A percentile compares a stretch with the other conserved stretches of the same genome.
phyloP scores from a whole-genome alignment of 2,329 filamentous ascomycete genomes.

The Clonostachys sp. region DNA sequence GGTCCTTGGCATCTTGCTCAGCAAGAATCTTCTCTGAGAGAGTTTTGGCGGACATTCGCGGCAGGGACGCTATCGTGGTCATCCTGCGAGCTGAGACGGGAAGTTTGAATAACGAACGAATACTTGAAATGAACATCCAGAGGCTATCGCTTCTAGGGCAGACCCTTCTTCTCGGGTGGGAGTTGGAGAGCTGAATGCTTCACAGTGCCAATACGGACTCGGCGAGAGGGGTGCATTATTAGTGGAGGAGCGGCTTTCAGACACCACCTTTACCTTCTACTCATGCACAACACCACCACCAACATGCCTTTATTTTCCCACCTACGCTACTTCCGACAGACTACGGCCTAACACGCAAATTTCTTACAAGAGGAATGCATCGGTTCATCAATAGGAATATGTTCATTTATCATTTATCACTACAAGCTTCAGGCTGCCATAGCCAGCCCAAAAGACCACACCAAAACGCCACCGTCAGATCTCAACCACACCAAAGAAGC shows the following conservation, averaged over 20 bases:
- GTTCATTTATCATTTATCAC: neutral
- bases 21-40: conserved; percentile 62
- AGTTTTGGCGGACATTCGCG: conserved; percentile 63
- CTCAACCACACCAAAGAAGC: neutral
- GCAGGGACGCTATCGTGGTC: conserved; percentile 57
- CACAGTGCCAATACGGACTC: no score
- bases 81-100: conserved; percentile 20
- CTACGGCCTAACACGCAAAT: no score
- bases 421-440: neutral
- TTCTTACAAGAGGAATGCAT: neutral
- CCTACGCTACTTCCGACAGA: no score
- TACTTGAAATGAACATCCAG: neutral
- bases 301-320: no score
- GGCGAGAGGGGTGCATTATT: no score
- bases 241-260: no score
- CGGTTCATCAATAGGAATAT: neutral
- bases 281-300: no score
- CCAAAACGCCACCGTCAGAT: neutral
- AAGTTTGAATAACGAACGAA: neutral
- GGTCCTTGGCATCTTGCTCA: conserved; percentile 30
- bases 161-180: no score
- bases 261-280: no score
- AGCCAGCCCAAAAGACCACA: neutral
- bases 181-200: no score
- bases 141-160: neutral